Evolutionary conservation across 352 stramenopile species (phyloP).

Genomic region (Elongisporangium prolatum): DNA sequence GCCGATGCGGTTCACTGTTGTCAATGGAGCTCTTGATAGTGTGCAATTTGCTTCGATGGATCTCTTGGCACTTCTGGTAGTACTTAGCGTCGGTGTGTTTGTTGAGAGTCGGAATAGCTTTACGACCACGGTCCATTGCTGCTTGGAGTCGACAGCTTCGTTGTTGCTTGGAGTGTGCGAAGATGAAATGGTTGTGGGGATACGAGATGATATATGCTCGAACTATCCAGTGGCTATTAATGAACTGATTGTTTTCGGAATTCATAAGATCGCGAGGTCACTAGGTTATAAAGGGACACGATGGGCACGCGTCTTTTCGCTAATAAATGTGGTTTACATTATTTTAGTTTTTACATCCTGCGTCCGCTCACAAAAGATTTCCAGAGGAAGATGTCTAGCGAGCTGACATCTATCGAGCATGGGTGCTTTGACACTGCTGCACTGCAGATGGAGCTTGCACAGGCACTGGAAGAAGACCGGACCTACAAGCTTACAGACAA

Average conservation of each 20-base stretch:
- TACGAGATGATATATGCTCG: too few species aligned
- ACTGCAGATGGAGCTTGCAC: constrained; percentile 65
- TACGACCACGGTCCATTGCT: constrained; percentile 77
- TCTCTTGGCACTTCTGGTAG: constrained; percentile 85
- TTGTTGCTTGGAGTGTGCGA: background rate
- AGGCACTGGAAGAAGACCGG: constrained; percentile 75
- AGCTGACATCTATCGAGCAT: constrained; percentile 73
- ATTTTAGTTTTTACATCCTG: background rate
- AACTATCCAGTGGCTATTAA: background rate
- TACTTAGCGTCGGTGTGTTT: constrained; percentile 85
- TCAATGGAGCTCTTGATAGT: constrained; percentile 94
- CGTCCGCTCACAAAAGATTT: too few species aligned
- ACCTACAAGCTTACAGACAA: constrained; percentile 81
- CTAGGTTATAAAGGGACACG: background rate
- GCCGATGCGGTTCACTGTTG: constrained; percentile 89
- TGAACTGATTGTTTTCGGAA: background rate
- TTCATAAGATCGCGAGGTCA: background rate
- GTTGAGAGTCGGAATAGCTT: constrained; percentile 84
- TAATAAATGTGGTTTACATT: background rate
- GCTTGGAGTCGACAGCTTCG: background rate
- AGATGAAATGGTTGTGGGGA: too few species aligned
- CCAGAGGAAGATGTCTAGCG: constrained; percentile 16
- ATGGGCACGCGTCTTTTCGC: constrained; percentile 10
- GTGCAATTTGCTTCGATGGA: constrained; percentile 74
- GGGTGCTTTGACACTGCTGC: constrained; percentile 67